Conservation (phyloP, 495 filamentous ascomycete species). For the Aspergillus nanangensis region DNA sequence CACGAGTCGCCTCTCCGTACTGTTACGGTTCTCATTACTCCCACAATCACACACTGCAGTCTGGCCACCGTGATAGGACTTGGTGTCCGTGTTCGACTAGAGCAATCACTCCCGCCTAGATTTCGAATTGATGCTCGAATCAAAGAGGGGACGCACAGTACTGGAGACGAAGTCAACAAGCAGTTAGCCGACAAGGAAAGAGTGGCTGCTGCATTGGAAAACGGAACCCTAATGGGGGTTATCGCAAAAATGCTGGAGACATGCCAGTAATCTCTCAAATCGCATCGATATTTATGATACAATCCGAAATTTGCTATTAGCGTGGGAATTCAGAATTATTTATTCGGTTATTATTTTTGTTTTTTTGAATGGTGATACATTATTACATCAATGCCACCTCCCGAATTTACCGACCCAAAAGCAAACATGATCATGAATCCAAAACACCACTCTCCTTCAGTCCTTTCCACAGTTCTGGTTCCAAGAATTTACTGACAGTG, state of each 20-base stretch:
- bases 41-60: slow-evolving; percentile 96
- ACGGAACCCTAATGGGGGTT: slow-evolving; percentile 81
- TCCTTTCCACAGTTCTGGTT: slow-evolving; percentile 84
- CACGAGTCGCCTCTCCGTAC: slow-evolving; percentile 43
- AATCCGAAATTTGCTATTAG: no score
- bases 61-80: slow-evolving; percentile 95
- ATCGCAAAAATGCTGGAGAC: slow-evolving; percentile 91
- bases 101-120: slow-evolving; percentile 86
- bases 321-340: no score
- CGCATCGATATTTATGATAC: no score
- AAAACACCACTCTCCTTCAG: slow-evolving; percentile 86
- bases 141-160: slow-evolving; percentile 92
- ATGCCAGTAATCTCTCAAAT: slow-evolving; percentile 44
- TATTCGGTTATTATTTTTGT: no score
- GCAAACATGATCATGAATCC: slow-evolving; percentile 48
- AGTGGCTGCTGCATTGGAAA: slow-evolving; percentile 92
- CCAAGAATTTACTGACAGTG: slow-evolving; percentile 89
- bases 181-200: slow-evolving; percentile 95
- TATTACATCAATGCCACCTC: no score
- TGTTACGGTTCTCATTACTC: slow-evolving; percentile 67
- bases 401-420: no score
- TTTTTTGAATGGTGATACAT: no score
- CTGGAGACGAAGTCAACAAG: slow-evolving; percentile 92
- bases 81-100: slow-evolving; percentile 83
- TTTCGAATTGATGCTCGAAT: slow-evolving; percentile 91